These are phyloP conservation scores for Harrya chromipes DNA, from an alignment of 768 basidiomycete species.

Conservation along the genomic window DNA sequence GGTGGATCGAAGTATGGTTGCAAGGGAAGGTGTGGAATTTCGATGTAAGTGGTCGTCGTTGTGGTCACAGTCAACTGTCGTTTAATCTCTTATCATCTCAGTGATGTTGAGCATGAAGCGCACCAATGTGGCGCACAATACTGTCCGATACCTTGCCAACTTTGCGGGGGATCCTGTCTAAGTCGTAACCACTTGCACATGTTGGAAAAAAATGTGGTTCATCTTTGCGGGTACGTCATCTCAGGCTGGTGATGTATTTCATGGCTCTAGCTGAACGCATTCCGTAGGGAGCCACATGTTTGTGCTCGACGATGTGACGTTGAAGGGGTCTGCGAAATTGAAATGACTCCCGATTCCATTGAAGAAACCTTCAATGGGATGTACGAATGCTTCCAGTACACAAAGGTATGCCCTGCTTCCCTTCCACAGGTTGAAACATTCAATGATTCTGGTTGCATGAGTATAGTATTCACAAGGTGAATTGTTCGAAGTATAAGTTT, in stretches of 20 bases:
- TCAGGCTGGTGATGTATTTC: background rate
- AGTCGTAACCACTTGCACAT: conserved; percentile 51
- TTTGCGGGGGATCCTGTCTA: conserved; percentile 53
- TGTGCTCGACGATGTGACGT: conserved; percentile 44
- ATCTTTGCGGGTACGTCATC: conserved; percentile 55
- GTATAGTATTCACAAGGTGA: conserved; percentile 53
- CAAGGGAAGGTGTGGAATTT: conserved; percentile 39
- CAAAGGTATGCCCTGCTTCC: conserved; percentile 40
- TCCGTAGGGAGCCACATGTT: conserved; percentile 41
- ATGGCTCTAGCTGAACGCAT: background rate
- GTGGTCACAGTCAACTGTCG: background rate
- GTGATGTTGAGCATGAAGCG: conserved; percentile 43
- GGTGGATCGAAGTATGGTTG: conserved; percentile 37
- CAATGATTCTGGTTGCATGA: background rate
- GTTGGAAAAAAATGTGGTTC: conserved; percentile 36
- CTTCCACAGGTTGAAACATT: background rate
- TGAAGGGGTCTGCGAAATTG: conserved; percentile 54
- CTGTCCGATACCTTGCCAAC: conserved; percentile 52
- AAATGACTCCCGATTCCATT: conserved; percentile 52
- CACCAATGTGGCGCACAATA: conserved; percentile 51
- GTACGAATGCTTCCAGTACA: conserved; percentile 61
- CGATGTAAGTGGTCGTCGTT: conserved; percentile 33
- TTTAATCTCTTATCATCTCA: conserved; percentile 19
- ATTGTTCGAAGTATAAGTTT: background rate
- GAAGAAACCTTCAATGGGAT: conserved; percentile 59